Evolutionary conservation across 495 filamentous ascomycete genomes (phyloP).

Genomic region (Lophium mytilinum): DNA sequence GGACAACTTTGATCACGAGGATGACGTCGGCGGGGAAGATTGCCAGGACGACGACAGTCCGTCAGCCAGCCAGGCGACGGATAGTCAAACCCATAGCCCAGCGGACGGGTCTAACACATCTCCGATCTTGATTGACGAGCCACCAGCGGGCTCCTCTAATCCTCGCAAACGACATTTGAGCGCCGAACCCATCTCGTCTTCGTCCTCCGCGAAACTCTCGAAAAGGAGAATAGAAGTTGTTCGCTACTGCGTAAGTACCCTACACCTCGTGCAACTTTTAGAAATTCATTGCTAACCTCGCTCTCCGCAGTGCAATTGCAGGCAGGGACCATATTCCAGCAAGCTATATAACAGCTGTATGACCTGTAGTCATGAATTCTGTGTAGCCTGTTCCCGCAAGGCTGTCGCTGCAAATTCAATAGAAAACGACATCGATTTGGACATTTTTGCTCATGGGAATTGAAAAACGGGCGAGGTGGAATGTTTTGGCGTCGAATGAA

Average conservation of each 20-base stretch:
- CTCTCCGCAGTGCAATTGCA: not conserved
- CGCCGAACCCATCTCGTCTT: not conserved
- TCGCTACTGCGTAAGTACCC: not conserved
- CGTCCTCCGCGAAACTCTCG: not conserved
- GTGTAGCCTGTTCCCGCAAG: not conserved
- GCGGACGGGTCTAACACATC: not conserved
- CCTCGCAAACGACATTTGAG: not conserved
- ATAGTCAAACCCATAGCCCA: not conserved
- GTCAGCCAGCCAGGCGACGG: not conserved
- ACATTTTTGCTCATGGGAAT: not conserved
- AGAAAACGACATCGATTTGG: not conserved
- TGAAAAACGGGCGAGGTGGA: not conserved
- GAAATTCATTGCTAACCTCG: not conserved
- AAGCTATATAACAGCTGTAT: not conserved
- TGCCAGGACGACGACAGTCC: not conserved
- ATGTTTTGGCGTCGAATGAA: not conserved
- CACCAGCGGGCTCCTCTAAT: not conserved
- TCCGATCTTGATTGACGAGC: not conserved
- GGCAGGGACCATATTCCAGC: not conserved
- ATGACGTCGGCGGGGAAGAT: not conserved
- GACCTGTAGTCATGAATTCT: not conserved
- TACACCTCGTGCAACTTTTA: not conserved
- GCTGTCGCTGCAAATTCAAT: not conserved
- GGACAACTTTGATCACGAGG: conserved; percentile 13
- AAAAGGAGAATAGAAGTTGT: not conserved